Conservation (phyloP, 225 moss, liverwort and hornwort genomes). For the Thuidium tamariscinum region DNA sequence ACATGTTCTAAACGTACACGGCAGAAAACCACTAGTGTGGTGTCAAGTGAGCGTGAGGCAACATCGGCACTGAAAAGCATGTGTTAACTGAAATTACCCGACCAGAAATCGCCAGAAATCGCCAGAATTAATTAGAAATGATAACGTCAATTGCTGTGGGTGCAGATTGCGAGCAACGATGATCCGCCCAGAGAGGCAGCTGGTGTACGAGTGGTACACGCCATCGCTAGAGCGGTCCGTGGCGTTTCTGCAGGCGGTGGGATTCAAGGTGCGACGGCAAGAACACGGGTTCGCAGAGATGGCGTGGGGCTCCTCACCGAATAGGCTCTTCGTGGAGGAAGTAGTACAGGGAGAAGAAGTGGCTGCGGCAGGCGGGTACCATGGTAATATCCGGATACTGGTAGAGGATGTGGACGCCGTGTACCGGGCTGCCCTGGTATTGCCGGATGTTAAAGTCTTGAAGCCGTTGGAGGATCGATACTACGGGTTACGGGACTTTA, state of each 20-base stretch:
- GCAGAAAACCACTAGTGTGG: background rate
- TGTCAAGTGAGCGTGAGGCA: background rate
- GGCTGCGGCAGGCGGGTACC: slow-evolving; percentile 2
- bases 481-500: slow-evolving; percentile 61
- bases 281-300: slow-evolving; percentile 23
- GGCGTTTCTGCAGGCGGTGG: slow-evolving; percentile 2
- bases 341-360: background rate
- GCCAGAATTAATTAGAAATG: background rate
- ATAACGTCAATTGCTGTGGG: background rate
- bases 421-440: slow-evolving; percentile 17
- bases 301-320: slow-evolving; percentile 9
- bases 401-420: slow-evolving; percentile 59
- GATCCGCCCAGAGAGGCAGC: slow-evolving; percentile 40
- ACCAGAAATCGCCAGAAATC: background rate
- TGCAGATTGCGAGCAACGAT: background rate
- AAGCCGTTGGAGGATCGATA: slow-evolving; percentile 47
- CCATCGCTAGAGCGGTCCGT: slow-evolving; percentile 47
- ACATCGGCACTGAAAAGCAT: background rate
- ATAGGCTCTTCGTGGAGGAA: slow-evolving; percentile 57
- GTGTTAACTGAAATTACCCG: background rate
- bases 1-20: background rate
- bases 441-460: slow-evolving; percentile 25
- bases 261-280: slow-evolving; percentile 11
- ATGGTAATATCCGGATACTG: slow-evolving; percentile 52
- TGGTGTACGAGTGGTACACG: slow-evolving; percentile 74